Evolutionary conservation across 345 rosid genomes (phyloP), one percentile per base, ranked within the genome.

Genomic region (Gossypium bickii): DNA sequence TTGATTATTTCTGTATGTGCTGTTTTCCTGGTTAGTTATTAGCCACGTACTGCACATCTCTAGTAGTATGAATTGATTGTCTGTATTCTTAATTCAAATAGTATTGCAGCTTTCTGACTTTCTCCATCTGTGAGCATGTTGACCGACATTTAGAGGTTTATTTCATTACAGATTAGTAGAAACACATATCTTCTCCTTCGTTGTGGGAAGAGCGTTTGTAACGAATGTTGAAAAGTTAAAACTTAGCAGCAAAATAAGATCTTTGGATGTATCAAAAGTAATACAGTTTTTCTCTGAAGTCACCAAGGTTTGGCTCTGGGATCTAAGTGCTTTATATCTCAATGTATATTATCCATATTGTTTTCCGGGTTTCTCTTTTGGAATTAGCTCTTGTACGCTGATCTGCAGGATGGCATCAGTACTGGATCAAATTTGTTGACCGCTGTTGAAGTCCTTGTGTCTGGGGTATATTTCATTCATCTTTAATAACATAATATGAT

Each of bases 171-270:
- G 99, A 97, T 86, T 96, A 89, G 98, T 93, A 79, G 99, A 96
- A 87, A 93, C 98, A 79, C 98, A 96, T 62, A 86, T 96, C 76
- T 96, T 96, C 88, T 93, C 93, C 58, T 96, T 96, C 83, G 99
- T 93, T 77, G 92, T 96, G 81, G 99, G 99, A 87, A 85, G 99
- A 89, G 99, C 98, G 60, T 96, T 93, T 90, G 99, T 93, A 74
- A 90, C 99, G 55, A 98, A 92, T 83, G 83, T 93, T 68, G 99
- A 90, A 81, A 96, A 96, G 89, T 87, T 96, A 86, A 96, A 96
- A 84, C 87, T 96, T 74, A 82, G 97, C 86, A 89, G 92, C 89
- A 93, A 93, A 89, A 84, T 86, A 74, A 89, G 95, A 85, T 85
- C 95, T 78, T 74, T 96, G 92, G 88, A 87, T 86, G 87, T 86